Evolutionary conservation across 495 filamentous ascomycete genomes (phyloP), one percentile per base, ranked within the genome.

Genomic region (Xylaria scruposa): DNA sequence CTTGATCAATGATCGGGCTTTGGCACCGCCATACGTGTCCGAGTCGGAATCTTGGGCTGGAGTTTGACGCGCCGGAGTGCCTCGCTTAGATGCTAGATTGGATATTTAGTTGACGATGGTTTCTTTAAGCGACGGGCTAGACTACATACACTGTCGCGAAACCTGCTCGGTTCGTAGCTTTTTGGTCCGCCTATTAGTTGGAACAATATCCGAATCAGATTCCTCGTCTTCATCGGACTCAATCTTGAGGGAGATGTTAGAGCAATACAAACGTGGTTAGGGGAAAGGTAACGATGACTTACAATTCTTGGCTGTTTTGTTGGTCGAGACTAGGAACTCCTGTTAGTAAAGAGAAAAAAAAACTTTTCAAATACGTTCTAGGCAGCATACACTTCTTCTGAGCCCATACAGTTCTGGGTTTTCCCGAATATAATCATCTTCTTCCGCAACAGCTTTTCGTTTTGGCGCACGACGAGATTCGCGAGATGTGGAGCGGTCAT

Each of bases 341-440:
- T 70, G 80, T 85, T 81, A 83, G 87, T 78, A 63, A 69, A 62
- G 56, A 65, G 51, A 42, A 36, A 9, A 65, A 54, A 44, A 44
- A 12, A 2, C 26, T 62, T 31, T 63, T 56, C 19, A 46, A 7
- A 56, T 33, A 38, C 19, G 46, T 58, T 72, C 64, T 71, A 72
- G 26, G 38, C 49, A 70, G 79, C 91, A 68, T 90, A 94, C 94
- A 84, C 96, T 99, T 78, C 96, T 88, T 72, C 96, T 88, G 62
- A 99, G 85, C 21, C 95, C 96, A 82, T 98, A 99, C 24, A 99
- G 84, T 78, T 98, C 96, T n/a, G 96, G 96, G 78, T 99, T 94
- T 77, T 94, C 90, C 73, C 89, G 86, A 74, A 97, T 97, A 75
- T 89, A 93, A 29, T 95, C 91, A 38, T 97, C 93, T 56, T 92